Evolutionary conservation across 2,329 filamentous ascomycete genomes (phyloP), one percentile per base, ranked within the genome.

Genomic region (Diaporthe citri): DNA sequence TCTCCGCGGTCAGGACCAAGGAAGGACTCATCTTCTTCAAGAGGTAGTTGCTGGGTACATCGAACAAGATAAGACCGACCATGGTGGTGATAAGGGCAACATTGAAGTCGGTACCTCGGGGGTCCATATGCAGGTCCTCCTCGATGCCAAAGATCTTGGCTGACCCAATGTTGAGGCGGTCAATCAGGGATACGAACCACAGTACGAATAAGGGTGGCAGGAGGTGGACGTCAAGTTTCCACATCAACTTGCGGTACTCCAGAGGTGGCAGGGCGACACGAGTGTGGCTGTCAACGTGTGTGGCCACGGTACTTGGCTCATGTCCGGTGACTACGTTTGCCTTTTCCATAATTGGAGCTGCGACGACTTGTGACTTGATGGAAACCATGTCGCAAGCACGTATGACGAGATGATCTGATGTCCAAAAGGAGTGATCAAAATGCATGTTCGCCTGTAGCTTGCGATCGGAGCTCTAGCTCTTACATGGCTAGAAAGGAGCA

Each of bases 61-160:
- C 57, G n/a, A 62, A 62, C 57, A 62, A 41, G 28, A 62, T 62
- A 28, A 62, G 57, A 28, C 57, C 57, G 57, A 62, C 57, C 36
- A 62, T 43, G 36, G n/a, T 41, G 57, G 57, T 62, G 36, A 62
- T 43, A 10, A 62, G 36, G 2, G 13, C 57, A 25, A 62, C 36
- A 28, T 62, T 62, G n/a, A 62, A 62, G 57, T 62, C 36, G 57
- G 57, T 43, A 28, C 57, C 57, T 10, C 15, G 22, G 36, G 57
- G n/a, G 22, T 62, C 57, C 57, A 62, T 62, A 41, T 62, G 57
- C 57, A 62, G 57, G 36, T 62, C 57, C 36, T 62, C 43, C 36
- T 62, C 57, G 36, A 62, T 41, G 57, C 57, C 57, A 28, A 62
- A 62, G 57, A 62, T 62, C 57, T 62, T 62, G 57, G 57, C 57